These are phyloP conservation scores for Phoma sp. DNA, from an alignment of 2,329 filamentous ascomycete genomes.

Conservation along the genomic window DNA sequence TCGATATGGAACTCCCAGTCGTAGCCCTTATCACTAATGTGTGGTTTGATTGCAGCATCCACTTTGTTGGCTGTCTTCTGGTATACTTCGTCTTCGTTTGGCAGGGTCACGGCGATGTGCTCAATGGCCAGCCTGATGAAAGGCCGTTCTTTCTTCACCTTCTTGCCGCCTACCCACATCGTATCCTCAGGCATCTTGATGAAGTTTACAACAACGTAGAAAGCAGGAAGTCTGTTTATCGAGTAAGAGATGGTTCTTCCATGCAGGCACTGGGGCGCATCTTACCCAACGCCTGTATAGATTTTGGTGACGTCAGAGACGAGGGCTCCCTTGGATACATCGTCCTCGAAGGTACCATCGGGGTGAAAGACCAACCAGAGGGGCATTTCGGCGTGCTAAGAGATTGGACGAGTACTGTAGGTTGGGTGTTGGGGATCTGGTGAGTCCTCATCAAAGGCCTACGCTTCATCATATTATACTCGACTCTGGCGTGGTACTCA, in stretches of 20 bases:
- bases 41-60: slow-evolving; percentile 45
- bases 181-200: slow-evolving; percentile 28
- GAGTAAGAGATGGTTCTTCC: not conserved
- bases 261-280: not conserved
- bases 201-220: slow-evolving; percentile 52
- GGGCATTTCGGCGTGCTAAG: slow-evolving; percentile 40
- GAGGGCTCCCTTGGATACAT: slow-evolving; percentile 38
- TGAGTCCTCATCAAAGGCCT: too few relatives aligned
- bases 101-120: slow-evolving; percentile 36
- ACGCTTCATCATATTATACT: not conserved
- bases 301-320: slow-evolving; percentile 48
- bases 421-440: not conserved
- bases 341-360: slow-evolving; percentile 39
- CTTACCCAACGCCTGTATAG: slow-evolving; percentile 39
- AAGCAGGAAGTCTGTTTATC: slow-evolving; percentile 41
- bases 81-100: slow-evolving; percentile 24
- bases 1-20: slow-evolving; percentile 53
- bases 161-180: slow-evolving; percentile 38
- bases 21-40: slow-evolving; percentile 50
- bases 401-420: too few relatives aligned
- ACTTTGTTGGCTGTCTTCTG: slow-evolving; percentile 23
- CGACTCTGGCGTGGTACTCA: too few relatives aligned
- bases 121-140: slow-evolving; percentile 45
- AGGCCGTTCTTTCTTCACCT: slow-evolving; percentile 25
- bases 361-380: slow-evolving; percentile 52